Evolutionary conservation across 352 stramenopile genomes (phyloP).

Genomic region (Peronospora tabacina): DNA sequence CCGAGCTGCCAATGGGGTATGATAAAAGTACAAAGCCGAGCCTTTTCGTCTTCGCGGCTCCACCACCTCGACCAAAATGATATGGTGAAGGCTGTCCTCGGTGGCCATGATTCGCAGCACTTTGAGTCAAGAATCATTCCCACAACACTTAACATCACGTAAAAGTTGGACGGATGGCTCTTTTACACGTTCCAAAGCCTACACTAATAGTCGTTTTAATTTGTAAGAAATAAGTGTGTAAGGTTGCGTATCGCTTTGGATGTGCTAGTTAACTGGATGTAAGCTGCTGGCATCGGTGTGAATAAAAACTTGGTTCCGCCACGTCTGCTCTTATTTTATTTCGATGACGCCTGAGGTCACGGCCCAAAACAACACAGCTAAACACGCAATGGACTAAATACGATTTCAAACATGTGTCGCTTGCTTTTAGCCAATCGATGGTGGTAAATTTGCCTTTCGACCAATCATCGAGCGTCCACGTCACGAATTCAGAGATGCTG

Average conservation of each 20-base stretch:
- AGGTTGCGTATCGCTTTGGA: no score
- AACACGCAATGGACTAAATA: conserved; percentile 27
- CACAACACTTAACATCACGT: conserved; percentile 49
- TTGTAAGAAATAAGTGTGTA: conserved; percentile 39
- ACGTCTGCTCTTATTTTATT: no score
- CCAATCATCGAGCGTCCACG: conserved; percentile 5
- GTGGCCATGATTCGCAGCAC: conserved; percentile 5
- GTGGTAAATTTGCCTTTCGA: neutral
- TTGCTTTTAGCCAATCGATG: conserved; percentile 10
- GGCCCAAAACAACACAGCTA: no score
- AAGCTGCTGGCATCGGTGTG: no score
- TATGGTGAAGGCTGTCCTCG: conserved; percentile 14
- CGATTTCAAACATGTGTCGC: conserved; percentile 20
- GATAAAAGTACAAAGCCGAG: conserved; percentile 26
- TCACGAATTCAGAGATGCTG: conserved; percentile 13
- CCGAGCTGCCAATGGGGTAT: conserved; percentile 8
- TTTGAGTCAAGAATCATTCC: conserved; percentile 33
- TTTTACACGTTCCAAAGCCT: conserved; percentile 35
- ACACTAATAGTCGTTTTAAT: conserved; percentile 33
- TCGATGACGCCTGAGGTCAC: no score
- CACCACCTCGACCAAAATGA: conserved; percentile 12
- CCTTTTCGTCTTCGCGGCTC: conserved; percentile 3
- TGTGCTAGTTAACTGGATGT: no score
- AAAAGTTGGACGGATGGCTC: conserved; percentile 42
- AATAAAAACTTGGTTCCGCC: no score